Conservation (phyloP, 257 asterid species). For the Ocimum tenuiflorum region DNA sequence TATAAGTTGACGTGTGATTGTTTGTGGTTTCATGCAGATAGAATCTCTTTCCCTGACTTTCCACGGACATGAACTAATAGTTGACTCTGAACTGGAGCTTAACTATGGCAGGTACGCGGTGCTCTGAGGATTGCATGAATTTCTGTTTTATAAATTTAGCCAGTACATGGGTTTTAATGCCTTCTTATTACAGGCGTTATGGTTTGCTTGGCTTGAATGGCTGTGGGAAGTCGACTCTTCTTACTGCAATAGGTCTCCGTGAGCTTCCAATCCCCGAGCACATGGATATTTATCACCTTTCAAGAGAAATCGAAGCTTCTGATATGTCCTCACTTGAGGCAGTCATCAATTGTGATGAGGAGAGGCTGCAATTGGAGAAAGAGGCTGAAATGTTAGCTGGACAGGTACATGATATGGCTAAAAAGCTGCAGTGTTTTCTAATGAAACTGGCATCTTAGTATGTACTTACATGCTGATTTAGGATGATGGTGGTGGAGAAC, state of each 20-base stretch:
- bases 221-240: conserved; percentile 96
- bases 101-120: conserved; percentile 76
- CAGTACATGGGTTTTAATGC: not conserved
- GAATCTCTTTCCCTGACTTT: conserved; percentile 94
- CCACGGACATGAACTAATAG: conserved; percentile 96
- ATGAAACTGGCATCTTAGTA: not conserved
- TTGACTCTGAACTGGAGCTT: conserved; percentile 87
- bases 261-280: conserved; percentile 98
- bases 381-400: conserved; percentile 77
- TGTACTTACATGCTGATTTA: conserved; percentile 17
- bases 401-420: conserved; percentile 40
- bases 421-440: not conserved
- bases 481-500: conserved; percentile 98
- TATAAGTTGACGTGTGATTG: not conserved
- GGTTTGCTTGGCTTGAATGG: conserved; percentile 98
- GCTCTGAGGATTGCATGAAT: not conserved
- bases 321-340: conserved; percentile 96
- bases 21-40: conserved; percentile 42
- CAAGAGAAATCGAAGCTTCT: conserved; percentile 92
- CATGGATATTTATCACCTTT: conserved; percentile 91
- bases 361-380: conserved; percentile 70
- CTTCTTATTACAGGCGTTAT: conserved; percentile 56
- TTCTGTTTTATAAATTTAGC: not conserved
- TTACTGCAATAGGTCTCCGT: conserved; percentile 74
- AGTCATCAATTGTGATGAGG: conserved; percentile 91